Evolutionary conservation across 805 yeast species (phyloP), one percentile per base, ranked within the genome.

Genomic region (Groenewaldozyma tartarivorans): DNA sequence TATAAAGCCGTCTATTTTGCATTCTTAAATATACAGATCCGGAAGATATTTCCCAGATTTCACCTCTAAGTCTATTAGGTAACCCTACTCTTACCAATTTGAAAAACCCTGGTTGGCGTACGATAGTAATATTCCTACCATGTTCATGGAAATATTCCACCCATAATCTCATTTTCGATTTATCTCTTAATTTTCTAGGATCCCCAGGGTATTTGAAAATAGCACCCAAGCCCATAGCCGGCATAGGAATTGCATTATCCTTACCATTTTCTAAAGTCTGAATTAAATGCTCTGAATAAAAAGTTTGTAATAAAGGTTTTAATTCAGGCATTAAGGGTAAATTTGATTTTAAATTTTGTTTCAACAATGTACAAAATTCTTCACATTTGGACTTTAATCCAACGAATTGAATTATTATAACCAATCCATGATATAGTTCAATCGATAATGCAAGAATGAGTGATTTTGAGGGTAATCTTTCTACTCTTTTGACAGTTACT

Each of bases 11-110:
- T 9, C 69, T 70, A 51, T 81, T 68, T 39, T 75, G 74, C 53
- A 77, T 72, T 38, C 97, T 68, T 40, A 74, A 54, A 54, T 76
- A 85, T 68, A 87, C 77, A 0, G 95, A 79, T 3, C 98, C 99
- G 34, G 85, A 76, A 39, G 86, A 75, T 40, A 85, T 63, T 58
- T 92, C 98, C 99, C 99, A 92, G 11, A 92, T 67, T 55, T 92
- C 99, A 30, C 98, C 98, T 49, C 99, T 72, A 40, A 92, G 66
- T 44, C 94, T 71, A 56, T 90, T 90, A n/a, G 97, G 97, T 19
- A 92, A 69, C 0, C 98, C 97, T 13, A 88, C 92, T 38, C 96
- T 70, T 5, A 92, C 72, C 38, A 92, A 71, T 54, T 82, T 83
- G 58, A 79, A 83, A 55, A 86, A 94, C 55, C 78, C 75, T 30